A percentile compares a stretch with the other conserved stretches of the same genome.
phyloP scores from a whole-genome alignment of 805 yeast genomes.

The Torulaspora indica region DNA sequence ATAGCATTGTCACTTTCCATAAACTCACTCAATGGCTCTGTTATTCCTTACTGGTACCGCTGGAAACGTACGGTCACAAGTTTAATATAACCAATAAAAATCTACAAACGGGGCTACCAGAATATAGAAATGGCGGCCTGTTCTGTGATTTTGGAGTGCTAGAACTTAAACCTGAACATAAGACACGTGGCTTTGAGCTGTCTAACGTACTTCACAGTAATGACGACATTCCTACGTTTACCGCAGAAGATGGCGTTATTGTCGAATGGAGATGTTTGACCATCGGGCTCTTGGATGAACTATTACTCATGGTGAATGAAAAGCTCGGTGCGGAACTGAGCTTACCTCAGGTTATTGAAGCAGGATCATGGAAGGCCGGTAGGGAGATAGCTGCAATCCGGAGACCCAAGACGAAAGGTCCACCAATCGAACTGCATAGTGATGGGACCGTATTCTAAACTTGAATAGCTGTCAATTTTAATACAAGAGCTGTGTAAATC shows the following conservation, averaged over 20 bases:
- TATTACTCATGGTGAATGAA: slow-evolving; percentile 49
- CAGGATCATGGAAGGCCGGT: slow-evolving; percentile 67
- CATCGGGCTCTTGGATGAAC: slow-evolving; percentile 50
- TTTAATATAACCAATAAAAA: slow-evolving; percentile 39
- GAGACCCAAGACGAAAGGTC: slow-evolving; percentile 50
- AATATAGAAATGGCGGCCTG: slow-evolving; percentile 61
- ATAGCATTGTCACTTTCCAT: slow-evolving; percentile 54
- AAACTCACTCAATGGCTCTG: slow-evolving; percentile 65
- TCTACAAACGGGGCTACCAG: slow-evolving; percentile 54
- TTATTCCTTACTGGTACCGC: slow-evolving; percentile 53
- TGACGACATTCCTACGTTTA: slow-evolving; percentile 44
- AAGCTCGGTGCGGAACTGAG: slow-evolving; percentile 39
- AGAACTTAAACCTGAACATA: slow-evolving; percentile 41
- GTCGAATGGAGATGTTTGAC: slow-evolving; percentile 67
- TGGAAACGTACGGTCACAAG: slow-evolving; percentile 42
- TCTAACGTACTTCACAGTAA: slow-evolving; percentile 31
- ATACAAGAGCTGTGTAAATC: not conserved
- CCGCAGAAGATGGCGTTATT: slow-evolving; percentile 53
- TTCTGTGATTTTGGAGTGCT: slow-evolving; percentile 54
- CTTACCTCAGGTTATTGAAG: slow-evolving; percentile 59
- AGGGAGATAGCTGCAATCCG: slow-evolving; percentile 51
- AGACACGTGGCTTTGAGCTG: slow-evolving; percentile 38
- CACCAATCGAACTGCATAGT: slow-evolving; percentile 57
- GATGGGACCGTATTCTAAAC: slow-evolving; percentile 60
- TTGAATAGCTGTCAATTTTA: not conserved